Conservation (phyloP, 2,329 filamentous ascomycete genomes). For the Aspergillus ustus region DNA sequence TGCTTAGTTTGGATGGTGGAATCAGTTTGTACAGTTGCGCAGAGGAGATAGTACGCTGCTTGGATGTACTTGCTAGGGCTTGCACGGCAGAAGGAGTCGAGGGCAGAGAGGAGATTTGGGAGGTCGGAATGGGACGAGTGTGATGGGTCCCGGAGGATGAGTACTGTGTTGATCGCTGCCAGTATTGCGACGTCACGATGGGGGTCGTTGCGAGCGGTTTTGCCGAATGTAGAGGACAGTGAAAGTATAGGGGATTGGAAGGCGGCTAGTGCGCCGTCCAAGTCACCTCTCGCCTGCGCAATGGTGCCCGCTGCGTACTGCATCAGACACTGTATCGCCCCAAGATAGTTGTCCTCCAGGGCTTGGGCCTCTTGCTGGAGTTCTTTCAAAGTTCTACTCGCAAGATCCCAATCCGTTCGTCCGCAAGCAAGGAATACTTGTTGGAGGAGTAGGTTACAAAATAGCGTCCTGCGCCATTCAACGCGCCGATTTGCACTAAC, state of each 20-base stretch:
- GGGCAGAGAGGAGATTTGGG: constrained; percentile 63
- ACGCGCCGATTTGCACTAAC: constrained; percentile 62
- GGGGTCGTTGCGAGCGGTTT: constrained; percentile 52
- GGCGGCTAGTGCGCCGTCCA: constrained; percentile 68
- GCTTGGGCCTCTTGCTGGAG: constrained; percentile 55
- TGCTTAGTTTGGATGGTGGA: constrained; percentile 79
- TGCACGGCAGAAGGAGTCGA: constrained; percentile 69
- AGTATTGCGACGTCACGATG: constrained; percentile 70
- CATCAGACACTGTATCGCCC: constrained; percentile 58
- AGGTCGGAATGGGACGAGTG: constrained; percentile 64
- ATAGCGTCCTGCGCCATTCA: constrained; percentile 68
- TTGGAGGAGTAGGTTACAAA: constrained; percentile 72
- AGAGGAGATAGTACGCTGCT: constrained; percentile 76
- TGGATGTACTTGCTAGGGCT: constrained; percentile 76
- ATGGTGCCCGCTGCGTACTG: constrained; percentile 77
- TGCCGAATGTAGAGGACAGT: constrained; percentile 49
- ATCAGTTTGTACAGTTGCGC: constrained; percentile 68
- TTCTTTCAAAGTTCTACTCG: constrained; percentile 61
- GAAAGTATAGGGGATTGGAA: constrained; percentile 68
- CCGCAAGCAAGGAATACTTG: constrained; percentile 72
- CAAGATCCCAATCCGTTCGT: constrained; percentile 70
- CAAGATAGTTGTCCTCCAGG: constrained; percentile 45
- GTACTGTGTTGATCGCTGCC: constrained; percentile 66
- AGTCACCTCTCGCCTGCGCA: constrained; percentile 75
- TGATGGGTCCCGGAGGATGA: constrained; percentile 70